phyloP scores from a whole-genome alignment of 805 yeast genomes.

The Isabelozyma pseudorhagii region DNA sequence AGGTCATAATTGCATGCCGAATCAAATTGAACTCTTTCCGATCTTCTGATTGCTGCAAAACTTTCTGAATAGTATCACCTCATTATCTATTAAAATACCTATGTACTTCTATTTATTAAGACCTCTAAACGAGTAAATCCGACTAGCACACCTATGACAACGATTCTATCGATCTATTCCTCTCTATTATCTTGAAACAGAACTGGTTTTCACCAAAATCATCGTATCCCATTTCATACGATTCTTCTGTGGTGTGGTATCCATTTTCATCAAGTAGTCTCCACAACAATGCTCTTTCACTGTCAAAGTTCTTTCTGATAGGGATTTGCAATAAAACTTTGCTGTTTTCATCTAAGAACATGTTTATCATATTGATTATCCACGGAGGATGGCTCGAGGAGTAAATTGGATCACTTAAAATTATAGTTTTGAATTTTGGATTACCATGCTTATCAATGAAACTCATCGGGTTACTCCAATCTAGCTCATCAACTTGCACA shows the following conservation, averaged over 20 bases:
- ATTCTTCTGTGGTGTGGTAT: slow-evolving; percentile 32
- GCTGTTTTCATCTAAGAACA: slow-evolving; percentile 37
- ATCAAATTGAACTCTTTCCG: no score
- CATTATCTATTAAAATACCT: slow-evolving; percentile 7
- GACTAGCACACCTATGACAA: no score
- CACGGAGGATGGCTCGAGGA: slow-evolving; percentile 76
- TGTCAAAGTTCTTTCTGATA: slow-evolving; percentile 60
- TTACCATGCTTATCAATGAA: slow-evolving; percentile 25
- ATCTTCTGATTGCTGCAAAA: no score
- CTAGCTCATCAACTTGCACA: slow-evolving; percentile 52
- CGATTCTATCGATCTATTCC: background rate
- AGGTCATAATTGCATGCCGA: no score
- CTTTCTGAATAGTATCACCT: background rate
- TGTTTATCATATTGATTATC: slow-evolving; percentile 58
- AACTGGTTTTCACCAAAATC: slow-evolving; percentile 79
- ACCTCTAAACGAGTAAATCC: no score
- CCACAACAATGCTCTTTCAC: slow-evolving; percentile 65
- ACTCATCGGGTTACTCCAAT: slow-evolving; percentile 69
- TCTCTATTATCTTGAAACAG: slow-evolving; percentile 36
- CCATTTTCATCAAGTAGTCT: slow-evolving; percentile 37
- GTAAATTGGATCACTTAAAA: slow-evolving; percentile 87
- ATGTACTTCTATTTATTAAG: no score
- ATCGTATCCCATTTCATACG: slow-evolving; percentile 65
- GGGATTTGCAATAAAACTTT: slow-evolving; percentile 74
- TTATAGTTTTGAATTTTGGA: slow-evolving; percentile 51